Percentiles rank a stretch among this genome's conserved stretches.
Conservation (phyloP, 2,329 filamentous ascomycete genomes). For the Cryphonectria japonica region DNA sequence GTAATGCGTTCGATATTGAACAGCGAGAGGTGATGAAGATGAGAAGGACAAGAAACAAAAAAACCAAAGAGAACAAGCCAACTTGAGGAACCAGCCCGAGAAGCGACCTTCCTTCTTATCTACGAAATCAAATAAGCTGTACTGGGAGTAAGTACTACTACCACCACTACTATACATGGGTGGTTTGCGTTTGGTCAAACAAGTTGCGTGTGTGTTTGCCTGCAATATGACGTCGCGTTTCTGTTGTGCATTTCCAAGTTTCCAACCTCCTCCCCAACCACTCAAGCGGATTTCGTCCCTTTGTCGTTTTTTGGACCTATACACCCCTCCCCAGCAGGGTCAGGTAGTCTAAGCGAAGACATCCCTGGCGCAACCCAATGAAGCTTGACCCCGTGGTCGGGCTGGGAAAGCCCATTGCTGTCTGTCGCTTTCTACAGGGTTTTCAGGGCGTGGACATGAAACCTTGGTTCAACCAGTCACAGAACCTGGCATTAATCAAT, state of each 20-base stretch:
- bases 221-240: conserved; percentile 2
- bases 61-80: too few species aligned
- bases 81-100: too few species aligned
- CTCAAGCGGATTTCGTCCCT: background rate
- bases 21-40: background rate
- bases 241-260: background rate
- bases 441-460: background rate
- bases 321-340: background rate
- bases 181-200: too few species aligned
- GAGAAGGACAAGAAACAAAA: background rate
- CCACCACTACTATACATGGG: too few species aligned
- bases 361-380: background rate
- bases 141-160: too few species aligned
- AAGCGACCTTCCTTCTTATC: background rate
- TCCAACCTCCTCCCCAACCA: background rate
- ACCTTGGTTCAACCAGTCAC: background rate
- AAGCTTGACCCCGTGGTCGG: background rate
- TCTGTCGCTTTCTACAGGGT: background rate
- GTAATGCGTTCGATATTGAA: background rate
- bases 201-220: background rate
- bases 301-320: too few species aligned
- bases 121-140: background rate
- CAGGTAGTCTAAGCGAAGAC: background rate
- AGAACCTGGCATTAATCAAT: background rate
- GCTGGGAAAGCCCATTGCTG: background rate